phyloP scores from a whole-genome alignment of 371 early-diverging fungal genomes.

The Mortierella sp. region DNA sequence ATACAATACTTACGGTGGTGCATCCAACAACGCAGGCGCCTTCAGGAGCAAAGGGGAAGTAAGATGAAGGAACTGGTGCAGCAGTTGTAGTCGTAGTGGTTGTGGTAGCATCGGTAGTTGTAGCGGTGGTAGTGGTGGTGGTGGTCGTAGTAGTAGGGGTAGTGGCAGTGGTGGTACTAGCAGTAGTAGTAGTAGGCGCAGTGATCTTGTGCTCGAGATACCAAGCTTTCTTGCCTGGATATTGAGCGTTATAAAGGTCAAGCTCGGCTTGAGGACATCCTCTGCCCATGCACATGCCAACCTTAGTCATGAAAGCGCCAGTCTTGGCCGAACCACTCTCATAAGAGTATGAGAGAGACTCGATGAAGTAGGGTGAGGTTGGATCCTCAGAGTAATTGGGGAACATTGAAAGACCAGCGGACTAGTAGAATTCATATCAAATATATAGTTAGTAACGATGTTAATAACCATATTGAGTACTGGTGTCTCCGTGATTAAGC shows the following conservation, averaged over 20 bases:
- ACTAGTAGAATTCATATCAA: background rate
- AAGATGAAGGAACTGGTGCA: background rate
- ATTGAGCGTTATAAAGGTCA: constrained; percentile 25
- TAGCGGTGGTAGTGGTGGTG: background rate
- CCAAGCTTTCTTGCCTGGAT: constrained; percentile 14
- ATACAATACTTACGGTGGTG: constrained; percentile 15
- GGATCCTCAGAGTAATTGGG: constrained; percentile 2
- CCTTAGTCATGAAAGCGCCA: constrained; percentile 52
- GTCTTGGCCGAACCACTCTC: constrained; percentile 49
- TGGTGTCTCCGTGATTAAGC: too few species aligned
- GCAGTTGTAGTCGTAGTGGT: background rate
- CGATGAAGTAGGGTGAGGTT: constrained; percentile 30
- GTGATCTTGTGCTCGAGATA: too few species aligned
- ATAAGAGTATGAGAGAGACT: constrained; percentile 53
- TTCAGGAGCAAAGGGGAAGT: constrained; percentile 27
- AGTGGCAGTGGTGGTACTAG: background rate
- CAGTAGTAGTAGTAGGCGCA: background rate
- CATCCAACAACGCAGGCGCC: constrained; percentile 25
- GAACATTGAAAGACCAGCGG: background rate
- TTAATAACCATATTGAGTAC: background rate
- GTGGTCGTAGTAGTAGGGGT: too few species aligned
- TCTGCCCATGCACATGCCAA: constrained; percentile 55
- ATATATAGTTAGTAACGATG: background rate
- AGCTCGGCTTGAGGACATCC: constrained; percentile 48
- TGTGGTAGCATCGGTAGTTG: too few species aligned